Evolutionary conservation across 2,329 filamentous ascomycete species (phyloP).

Genomic region (Monosporascus sp.): DNA sequence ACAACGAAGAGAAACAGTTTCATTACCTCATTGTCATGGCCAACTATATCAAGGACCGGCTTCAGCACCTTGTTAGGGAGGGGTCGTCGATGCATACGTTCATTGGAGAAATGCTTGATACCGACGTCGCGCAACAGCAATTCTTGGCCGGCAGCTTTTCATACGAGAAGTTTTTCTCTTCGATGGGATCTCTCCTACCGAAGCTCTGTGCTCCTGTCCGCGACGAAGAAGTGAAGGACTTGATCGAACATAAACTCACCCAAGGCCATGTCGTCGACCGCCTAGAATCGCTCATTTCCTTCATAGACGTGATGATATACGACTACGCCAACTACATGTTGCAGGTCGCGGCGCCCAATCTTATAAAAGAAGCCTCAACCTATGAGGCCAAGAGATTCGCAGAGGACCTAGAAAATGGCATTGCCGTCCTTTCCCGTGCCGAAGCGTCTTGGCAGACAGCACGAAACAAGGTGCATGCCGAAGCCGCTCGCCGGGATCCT

Average conservation of each 20-base stretch:
- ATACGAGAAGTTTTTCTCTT: slow-evolving; percentile 73
- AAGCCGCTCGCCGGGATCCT: slow-evolving; percentile 63
- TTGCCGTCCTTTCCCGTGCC: slow-evolving; percentile 52
- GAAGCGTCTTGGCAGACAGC: slow-evolving; percentile 62
- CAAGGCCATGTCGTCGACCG: slow-evolving; percentile 67
- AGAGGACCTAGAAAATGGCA: slow-evolving; percentile 54
- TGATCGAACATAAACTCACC: slow-evolving; percentile 57
- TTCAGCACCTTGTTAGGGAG: slow-evolving; percentile 65
- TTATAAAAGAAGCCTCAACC: slow-evolving; percentile 64
- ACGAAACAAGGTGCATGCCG: slow-evolving; percentile 57
- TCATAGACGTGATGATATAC: slow-evolving; percentile 71
- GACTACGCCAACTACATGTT: slow-evolving; percentile 81
- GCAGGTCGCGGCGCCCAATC: slow-evolving; percentile 62
- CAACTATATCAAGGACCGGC: slow-evolving; percentile 64
- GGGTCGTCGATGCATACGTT: slow-evolving; percentile 69
- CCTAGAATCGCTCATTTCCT: slow-evolving; percentile 67
- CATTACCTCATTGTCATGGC: slow-evolving; percentile 66
- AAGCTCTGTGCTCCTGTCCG: slow-evolving; percentile 76
- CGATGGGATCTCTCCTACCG: slow-evolving; percentile 69
- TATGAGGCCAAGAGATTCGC: slow-evolving; percentile 73
- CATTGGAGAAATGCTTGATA: slow-evolving; percentile 71
- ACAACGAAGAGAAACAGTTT: slow-evolving; percentile 59
- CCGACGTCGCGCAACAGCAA: slow-evolving; percentile 63
- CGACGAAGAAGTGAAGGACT: slow-evolving; percentile 67
- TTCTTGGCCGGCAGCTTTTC: slow-evolving; percentile 70